These are phyloP conservation scores for Solanum lycopersicoides DNA, from an alignment of 257 asterid genomes.

Conservation along the genomic window DNA sequence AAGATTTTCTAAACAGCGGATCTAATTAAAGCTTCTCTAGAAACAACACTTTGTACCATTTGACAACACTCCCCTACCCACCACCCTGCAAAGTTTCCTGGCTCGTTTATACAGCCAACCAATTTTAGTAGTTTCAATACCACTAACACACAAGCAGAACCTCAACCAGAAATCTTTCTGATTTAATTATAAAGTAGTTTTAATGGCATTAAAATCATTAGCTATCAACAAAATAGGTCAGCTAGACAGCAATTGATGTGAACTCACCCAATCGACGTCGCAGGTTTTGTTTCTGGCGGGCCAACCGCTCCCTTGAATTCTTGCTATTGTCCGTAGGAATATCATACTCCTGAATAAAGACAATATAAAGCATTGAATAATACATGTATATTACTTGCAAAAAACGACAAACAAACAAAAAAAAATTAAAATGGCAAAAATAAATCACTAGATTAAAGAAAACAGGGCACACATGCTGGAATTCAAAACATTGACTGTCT, in stretches of 20 bases:
- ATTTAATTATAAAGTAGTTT: neutral
- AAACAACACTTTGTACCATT: neutral
- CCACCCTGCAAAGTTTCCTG: neutral
- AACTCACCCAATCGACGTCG: conserved; percentile 84
- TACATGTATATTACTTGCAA: neutral
- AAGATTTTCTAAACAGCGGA: neutral
- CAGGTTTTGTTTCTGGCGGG: conserved; percentile 89
- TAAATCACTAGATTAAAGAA: neutral
- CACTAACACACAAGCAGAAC: neutral
- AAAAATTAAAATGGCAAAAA: neutral
- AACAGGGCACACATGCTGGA: neutral
- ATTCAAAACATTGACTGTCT: neutral
- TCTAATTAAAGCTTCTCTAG: neutral
- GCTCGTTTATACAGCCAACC: neutral
- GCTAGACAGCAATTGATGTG: neutral
- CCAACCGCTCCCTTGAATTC: conserved; percentile 84
- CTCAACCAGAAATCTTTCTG: neutral
- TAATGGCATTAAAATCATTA: neutral
- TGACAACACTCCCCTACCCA: neutral
- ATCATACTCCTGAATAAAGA: conserved; percentile 72
- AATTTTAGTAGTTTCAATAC: neutral
- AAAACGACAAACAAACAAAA: neutral
- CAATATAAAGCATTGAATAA: conserved; percentile 1
- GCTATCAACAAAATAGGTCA: neutral
- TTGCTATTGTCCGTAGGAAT: conserved; percentile 64